These are phyloP conservation scores for Verticillium zaregamsianum DNA, from an alignment of 2,329 filamentous ascomycete genomes.

Conservation along the genomic window DNA sequence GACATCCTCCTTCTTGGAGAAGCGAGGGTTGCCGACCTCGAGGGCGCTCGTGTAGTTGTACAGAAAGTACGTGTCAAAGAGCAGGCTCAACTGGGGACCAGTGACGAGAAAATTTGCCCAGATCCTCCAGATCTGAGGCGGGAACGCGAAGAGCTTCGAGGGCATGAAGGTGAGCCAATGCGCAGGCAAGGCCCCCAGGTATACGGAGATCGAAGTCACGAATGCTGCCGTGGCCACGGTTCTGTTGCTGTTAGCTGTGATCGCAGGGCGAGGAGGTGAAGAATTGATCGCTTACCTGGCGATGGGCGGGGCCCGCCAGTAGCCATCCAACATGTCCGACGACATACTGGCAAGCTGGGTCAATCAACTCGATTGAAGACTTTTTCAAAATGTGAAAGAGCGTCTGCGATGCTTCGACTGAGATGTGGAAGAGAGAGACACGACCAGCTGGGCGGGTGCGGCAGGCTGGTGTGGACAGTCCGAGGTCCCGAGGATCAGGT, in stretches of 20 bases:
- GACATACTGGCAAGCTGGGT: conserved; percentile 8
- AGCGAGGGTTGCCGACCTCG: conserved; percentile 68
- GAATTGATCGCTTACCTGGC: conserved; percentile 30
- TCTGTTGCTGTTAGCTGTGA: conserved; percentile 36
- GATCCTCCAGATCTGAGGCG: conserved; percentile 39
- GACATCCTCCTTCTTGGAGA: conserved; percentile 72
- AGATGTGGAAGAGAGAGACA: not conserved
- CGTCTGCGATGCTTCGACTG: not conserved
- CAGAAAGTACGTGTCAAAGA: conserved; percentile 72
- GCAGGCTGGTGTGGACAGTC: conserved; percentile 1
- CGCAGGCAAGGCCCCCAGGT: conserved; percentile 48
- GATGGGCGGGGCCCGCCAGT: conserved; percentile 35
- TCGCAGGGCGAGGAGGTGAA: not conserved
- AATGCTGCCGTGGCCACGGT: conserved; percentile 62
- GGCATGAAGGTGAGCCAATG: conserved; percentile 49
- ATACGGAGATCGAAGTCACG: conserved; percentile 54
- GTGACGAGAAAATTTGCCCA: conserved; percentile 39
- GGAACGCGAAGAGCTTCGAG: conserved; percentile 46
- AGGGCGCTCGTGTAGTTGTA: conserved; percentile 74
- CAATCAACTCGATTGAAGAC: conserved; percentile 3
- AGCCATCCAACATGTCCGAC: conserved; percentile 22
- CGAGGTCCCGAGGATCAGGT: not conserved
- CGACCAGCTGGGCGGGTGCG: not conserved
- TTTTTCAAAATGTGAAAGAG: not conserved
- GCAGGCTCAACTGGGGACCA: conserved; percentile 38